Base-by-base conservation (phyloP, 257 asterid genomes). In the Solanum sejunctum region DNA sequence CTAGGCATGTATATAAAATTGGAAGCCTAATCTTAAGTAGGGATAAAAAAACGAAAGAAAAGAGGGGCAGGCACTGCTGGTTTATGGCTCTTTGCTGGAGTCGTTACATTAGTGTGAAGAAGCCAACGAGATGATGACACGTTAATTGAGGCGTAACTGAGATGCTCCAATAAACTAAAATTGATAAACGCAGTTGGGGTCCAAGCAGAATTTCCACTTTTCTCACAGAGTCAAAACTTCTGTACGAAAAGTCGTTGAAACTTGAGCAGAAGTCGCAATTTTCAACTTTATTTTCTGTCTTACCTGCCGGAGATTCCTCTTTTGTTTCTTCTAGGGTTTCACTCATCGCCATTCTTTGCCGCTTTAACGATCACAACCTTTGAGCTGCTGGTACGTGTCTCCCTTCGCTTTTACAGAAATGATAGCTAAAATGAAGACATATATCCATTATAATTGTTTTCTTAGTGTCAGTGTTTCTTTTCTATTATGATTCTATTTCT, bases 101-200 rank as follows among this genome's bases (percentile, higher is more conserved):
- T 63, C 17, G 39, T 8, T 70, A 71, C 23, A 7, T 8, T 23
- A 49, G 43, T 47, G 20, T 5, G 8, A 49, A 26, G 2, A 28
- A 16, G 45, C 64, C 82, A 52, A 77, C 10, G 11, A 77, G 10
- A 23, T 16, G 28, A 26, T 2, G 63, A 18, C 64, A 77, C 82
- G 16, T 26, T 49, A 26, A 3, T 16, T 17, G 11, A 47, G 58
- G 10, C 82, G 64, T 77, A 77, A 77, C 49, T 26, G 84, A 70
- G 73, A 83, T 89, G 78, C 89, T 87, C 84, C 81, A 58, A 87
- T 89, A 21, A 91, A 85, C 90, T 85, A 88, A 83, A 91, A 84
- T 93, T 86, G 86, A 91, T 86, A 87, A 87, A 84, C 83, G 63
- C 52, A 67, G 70, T 90, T 90, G 93, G 91, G 88, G 90, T 91